Conservation (phyloP, 345 rosid species). For the Eucalyptus albens region DNA sequence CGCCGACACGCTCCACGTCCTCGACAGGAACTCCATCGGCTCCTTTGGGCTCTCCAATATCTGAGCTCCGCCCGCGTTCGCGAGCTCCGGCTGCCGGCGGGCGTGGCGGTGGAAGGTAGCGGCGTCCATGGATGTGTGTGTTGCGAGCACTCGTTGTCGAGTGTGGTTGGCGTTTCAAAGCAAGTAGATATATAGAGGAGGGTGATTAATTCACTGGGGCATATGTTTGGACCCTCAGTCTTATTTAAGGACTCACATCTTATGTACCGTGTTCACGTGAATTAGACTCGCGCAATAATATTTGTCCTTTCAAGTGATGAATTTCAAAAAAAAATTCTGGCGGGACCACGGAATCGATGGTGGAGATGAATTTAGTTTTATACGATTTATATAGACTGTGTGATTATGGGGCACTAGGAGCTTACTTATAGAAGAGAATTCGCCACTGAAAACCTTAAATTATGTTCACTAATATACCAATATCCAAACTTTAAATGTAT, state of each 20-base stretch:
- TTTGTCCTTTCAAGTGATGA: not conserved
- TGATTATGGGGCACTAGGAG: not conserved
- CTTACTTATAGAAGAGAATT: not conserved
- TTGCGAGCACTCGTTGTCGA: not conserved
- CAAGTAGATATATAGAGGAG: not conserved
- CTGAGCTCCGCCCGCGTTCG: not conserved
- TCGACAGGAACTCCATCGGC: constrained; percentile 89
- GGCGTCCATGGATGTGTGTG: not conserved
- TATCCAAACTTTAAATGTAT: not conserved
- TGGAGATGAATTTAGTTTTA: not conserved
- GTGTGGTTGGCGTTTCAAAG: not conserved
- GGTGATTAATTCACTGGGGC: not conserved
- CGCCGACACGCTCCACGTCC: constrained; percentile 86
- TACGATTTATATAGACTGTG: not conserved
- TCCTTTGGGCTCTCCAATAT: constrained; percentile 18
- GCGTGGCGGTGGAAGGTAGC: not conserved
- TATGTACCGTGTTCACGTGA: not conserved
- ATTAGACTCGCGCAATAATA: not conserved
- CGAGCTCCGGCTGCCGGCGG: not conserved
- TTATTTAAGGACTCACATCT: not conserved
- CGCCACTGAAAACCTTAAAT: not conserved
- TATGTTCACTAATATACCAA: not conserved
- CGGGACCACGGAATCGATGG: not conserved
- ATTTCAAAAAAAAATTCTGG: not conserved
- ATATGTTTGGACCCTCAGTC: not conserved